Evolutionary conservation across 2,329 filamentous ascomycete genomes (phyloP), one percentile per base, ranked within the genome.

Genomic region (Cladosporium sp.): DNA sequence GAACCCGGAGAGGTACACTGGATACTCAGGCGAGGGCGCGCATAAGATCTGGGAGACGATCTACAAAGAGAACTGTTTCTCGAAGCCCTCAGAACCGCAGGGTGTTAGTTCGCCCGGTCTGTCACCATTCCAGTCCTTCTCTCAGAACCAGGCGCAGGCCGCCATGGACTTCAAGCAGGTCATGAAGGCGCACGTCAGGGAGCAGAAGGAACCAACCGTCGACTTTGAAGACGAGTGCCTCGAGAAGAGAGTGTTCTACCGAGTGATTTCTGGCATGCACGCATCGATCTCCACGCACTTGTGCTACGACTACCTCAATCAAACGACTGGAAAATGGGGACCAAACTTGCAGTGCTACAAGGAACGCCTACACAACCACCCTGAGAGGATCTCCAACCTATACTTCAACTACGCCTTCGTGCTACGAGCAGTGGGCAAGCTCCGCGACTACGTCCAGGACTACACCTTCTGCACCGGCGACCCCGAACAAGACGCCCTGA

Each of bases 351-450:
- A 88, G 68, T 99, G 95, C 83, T 99, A 97, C 84, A 88, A 91
- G 75, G 82, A 88, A 36, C 88, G 95, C n/a, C 85, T 99, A 18
- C 91, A 97, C 78, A 83, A 85, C 25, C 88, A 91, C 76, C 92
- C 94, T 0, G 95, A 99, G 71, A 91, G 94, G 67, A 91, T 99
- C 74, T 95, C 93, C 71, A 99, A 99, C 78, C 85, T 99, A 58
- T 99, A 99, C 82, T 99, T 99, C 83, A 98, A 99, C 85, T 99
- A 97, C 75, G 95, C 95, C 0, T 85, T 99, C n/a, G 85, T 99
- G 48, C 90, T 94, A 28, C 91, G 95, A 58, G 95, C 95, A 14
- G 86, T 98, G 48, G 91, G 92, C 62, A 99, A 99, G 80, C 86
- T 98, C 10, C 91, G 90, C 14, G 91, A 91, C 26, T 89, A 93